These are phyloP conservation scores for Beauveria medogensis DNA, from an alignment of 2,329 filamentous ascomycete genomes.

Conservation along the genomic window DNA sequence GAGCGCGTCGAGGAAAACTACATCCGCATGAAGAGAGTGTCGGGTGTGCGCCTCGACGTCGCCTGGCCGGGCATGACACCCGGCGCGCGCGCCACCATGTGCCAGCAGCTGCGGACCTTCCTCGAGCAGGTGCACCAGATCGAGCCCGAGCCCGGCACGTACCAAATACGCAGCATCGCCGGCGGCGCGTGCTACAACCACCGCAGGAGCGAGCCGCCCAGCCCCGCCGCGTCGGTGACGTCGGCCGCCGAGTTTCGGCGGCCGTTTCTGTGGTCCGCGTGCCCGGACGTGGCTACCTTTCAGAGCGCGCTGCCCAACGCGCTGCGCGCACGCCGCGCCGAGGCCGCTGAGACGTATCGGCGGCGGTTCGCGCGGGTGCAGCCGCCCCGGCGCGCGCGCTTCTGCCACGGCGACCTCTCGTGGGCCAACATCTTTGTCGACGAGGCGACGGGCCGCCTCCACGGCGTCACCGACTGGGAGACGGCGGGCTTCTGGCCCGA, in stretches of 20 bases:
- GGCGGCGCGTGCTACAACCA: background rate
- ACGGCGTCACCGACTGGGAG: slow-evolving; percentile 52
- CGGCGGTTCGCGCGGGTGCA: background rate
- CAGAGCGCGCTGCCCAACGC: slow-evolving; percentile 14
- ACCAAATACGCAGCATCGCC: background rate
- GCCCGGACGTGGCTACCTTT: slow-evolving; percentile 12
- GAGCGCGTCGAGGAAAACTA: slow-evolving; percentile 7
- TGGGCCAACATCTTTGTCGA: slow-evolving; percentile 26
- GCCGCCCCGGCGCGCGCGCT: slow-evolving; percentile 10
- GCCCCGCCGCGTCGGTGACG: slow-evolving; percentile 11
- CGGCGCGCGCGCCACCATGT: slow-evolving; percentile 4
- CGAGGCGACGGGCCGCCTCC: slow-evolving; percentile 31
- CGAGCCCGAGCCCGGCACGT: background rate
- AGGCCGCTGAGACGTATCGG: slow-evolving; percentile 12
- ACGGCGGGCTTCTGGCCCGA: slow-evolving; percentile 18
- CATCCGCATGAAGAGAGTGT: slow-evolving; percentile 14
- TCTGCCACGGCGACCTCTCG: slow-evolving; percentile 26
- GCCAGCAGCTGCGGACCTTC: slow-evolving; percentile 9
- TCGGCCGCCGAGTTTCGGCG: slow-evolving; percentile 2
- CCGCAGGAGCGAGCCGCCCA: slow-evolving; percentile 11
- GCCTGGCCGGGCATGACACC: slow-evolving; percentile 13
- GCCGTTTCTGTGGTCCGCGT: slow-evolving; percentile 11
- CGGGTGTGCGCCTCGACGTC: slow-evolving; percentile 10
- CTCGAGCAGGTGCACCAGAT: slow-evolving; percentile 11
- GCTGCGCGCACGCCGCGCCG: slow-evolving; percentile 11